Evolutionary conservation across 805 yeast species (phyloP).

Genomic region (Dipodascus albidus): DNA sequence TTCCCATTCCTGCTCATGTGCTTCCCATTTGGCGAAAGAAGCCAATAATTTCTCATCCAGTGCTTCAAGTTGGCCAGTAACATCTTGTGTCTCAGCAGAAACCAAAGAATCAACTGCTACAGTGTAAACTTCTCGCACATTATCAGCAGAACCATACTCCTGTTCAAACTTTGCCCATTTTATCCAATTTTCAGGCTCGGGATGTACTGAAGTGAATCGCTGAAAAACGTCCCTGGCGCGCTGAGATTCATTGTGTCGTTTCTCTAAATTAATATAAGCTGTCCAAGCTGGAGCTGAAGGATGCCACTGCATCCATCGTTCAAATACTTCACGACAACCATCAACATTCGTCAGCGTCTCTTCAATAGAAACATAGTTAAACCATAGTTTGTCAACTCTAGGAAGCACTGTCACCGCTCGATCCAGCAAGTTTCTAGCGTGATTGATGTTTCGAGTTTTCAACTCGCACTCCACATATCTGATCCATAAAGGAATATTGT

Average conservation of each 20-base stretch:
- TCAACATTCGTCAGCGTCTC: constrained; percentile 57
- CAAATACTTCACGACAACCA: constrained; percentile 55
- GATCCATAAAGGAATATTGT: constrained; percentile 76
- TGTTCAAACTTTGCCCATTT: constrained; percentile 68
- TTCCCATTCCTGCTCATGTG: constrained; percentile 44
- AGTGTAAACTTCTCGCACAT: constrained; percentile 55
- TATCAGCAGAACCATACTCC: constrained; percentile 33
- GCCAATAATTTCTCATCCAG: constrained; percentile 31
- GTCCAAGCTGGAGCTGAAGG: constrained; percentile 62
- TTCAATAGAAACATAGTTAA: constrained; percentile 67
- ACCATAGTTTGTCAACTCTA: constrained; percentile 78
- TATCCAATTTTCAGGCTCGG: constrained; percentile 51
- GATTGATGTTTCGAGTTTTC: constrained; percentile 61
- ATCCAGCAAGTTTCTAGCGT: constrained; percentile 77
- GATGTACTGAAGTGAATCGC: constrained; percentile 42
- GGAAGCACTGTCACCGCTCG: constrained; percentile 69
- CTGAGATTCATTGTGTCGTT: constrained; percentile 45
- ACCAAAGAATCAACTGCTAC: constrained; percentile 47
- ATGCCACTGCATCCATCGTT: constrained; percentile 72
- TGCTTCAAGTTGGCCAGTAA: constrained; percentile 20
- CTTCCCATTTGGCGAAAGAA: constrained; percentile 67
- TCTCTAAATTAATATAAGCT: constrained; percentile 62
- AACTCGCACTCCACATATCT: constrained; percentile 73
- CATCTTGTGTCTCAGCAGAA: constrained; percentile 11
- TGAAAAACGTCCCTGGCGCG: constrained; percentile 50